Evolutionary conservation across 257 asterid genomes (phyloP).

Genomic region (Nicotiana attenuata): DNA sequence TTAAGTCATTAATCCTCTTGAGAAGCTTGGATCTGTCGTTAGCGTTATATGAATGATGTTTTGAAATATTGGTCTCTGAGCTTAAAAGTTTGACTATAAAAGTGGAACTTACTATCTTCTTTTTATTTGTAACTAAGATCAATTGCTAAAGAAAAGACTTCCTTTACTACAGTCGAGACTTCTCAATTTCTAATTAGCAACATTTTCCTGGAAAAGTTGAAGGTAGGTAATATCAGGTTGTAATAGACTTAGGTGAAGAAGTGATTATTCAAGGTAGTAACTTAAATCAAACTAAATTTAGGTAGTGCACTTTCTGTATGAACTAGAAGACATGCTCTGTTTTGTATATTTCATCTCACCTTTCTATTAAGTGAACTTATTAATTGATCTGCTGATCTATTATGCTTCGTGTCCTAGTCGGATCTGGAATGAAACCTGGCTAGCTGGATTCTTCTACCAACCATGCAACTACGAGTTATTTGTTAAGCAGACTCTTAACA

Average conservation of each 20-base stretch:
- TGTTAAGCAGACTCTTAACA: constrained; percentile 31
- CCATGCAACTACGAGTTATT: constrained; percentile 35
- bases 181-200: not conserved
- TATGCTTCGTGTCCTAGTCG: constrained; percentile 18
- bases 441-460: constrained; percentile 21
- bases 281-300: not conserved
- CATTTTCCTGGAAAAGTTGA: not conserved
- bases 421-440: constrained; percentile 26
- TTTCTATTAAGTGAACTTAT: not conserved
- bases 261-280: not conserved
- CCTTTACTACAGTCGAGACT: not conserved
- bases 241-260: not conserved
- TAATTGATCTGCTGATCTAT: not conserved
- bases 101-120: not conserved
- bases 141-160: not conserved
- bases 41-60: not conserved
- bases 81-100: not conserved
- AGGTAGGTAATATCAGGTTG: not conserved
- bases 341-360: not conserved
- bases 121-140: not conserved
- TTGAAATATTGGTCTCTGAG: not conserved
- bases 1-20: not conserved
- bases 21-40: not conserved
- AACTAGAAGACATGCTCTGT: not conserved
- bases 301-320: not conserved